Percentiles rank a stretch among this genome's conserved stretches.
Conservation (phyloP, 495 filamentous ascomycete species). For the Neurospora sp. region DNA sequence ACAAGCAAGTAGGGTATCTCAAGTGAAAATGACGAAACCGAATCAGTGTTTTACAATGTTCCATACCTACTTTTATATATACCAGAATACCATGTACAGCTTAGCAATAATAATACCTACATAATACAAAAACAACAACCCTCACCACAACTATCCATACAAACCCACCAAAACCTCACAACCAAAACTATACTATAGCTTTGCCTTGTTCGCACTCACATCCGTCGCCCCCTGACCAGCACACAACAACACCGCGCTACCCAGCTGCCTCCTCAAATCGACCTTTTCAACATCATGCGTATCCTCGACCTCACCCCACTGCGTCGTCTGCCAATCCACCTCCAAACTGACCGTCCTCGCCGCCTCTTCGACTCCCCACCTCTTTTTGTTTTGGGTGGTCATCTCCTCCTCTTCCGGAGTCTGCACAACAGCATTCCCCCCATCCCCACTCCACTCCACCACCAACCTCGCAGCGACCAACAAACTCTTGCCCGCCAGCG, state of each 20-base stretch:
- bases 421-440: constrained; percentile 11
- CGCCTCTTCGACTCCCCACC: constrained; percentile 61
- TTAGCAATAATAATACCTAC: background rate
- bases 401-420: constrained; percentile 11
- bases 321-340: constrained; percentile 78
- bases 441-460: constrained; percentile 77
- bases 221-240: constrained; percentile 36
- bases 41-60: background rate
- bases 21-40: background rate
- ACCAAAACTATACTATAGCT: background rate
- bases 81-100: background rate
- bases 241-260: constrained; percentile 72
- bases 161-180: background rate
- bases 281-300: constrained; percentile 96
- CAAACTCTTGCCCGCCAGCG: constrained; percentile 78
- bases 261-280: constrained; percentile 80
- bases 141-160: background rate
- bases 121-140: background rate
- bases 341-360: constrained; percentile 70
- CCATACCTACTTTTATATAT: background rate
- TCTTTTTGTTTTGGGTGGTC: background rate
- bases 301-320: constrained; percentile 97
- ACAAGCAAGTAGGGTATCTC: background rate
- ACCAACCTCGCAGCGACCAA: constrained; percentile 66
- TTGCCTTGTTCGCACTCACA: background rate